Base-by-base conservation (phyloP, 202 grass and related monocot species). In the Digitaria exilis region DNA sequence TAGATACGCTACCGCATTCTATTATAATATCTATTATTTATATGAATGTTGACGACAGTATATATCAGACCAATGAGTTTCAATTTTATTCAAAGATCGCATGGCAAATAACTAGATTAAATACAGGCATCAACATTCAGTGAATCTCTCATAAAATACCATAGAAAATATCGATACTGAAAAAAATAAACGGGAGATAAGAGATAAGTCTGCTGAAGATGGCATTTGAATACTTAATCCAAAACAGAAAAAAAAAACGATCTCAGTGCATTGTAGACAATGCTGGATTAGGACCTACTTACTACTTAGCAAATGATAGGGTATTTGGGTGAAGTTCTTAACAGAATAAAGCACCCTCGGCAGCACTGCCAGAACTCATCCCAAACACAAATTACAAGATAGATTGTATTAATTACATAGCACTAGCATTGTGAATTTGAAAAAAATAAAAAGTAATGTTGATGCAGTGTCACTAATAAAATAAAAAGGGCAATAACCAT, bases 51-150 rank as follows among this genome's bases (percentile, higher is more conserved):
- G 43, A 56, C 6, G 57, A 13, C 32, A 51, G 2, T 81, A n/a
- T 48, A 42, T 24, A 68, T 80, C n/a, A 75, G 52, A 88, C 31
- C 12, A 37, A 71, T 29, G n/a, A 10, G 35, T 77, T 24, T 22
- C 11, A 50, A 50, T 42, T 80, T 42, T 46, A 71, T 34, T 29
- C 57, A 86, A 74, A 48, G 7, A 49, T 45, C 26, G 34, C 56
- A 65, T 31, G 52, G 24, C 6, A 56, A 24, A 65, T 82, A 54
- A 44, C 34, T 1, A 3, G 39, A 71, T 64, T 31, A 5, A 82
- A 56, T 46, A 21, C 34, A 81, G 69, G 10, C 22, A 77, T 80
- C 4, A 84, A 6, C 21, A 55, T 71, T 34, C 49, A 6, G 45
- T 6, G 2, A 44, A 45, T 35, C 12, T 77, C 6, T 58, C 32